Percentiles rank a stretch among this genome's conserved stretches.
phyloP scores from a whole-genome alignment of 2,329 filamentous ascomycete genomes.

The Aspergillus pseudonomiae region DNA sequence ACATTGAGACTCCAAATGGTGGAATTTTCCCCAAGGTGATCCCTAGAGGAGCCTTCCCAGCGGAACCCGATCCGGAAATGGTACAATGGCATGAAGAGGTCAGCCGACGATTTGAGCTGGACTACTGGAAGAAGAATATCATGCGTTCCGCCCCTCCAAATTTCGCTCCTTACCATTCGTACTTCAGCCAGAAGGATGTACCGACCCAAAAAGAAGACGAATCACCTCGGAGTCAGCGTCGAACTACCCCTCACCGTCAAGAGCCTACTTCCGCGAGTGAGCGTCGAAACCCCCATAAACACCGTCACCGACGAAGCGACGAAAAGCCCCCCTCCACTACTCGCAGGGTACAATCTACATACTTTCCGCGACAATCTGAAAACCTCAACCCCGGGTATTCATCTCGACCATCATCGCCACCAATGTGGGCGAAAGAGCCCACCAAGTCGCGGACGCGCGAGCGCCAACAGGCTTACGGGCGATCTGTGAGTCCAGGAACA shows the following conservation, averaged over 20 bases:
- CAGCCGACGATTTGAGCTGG: slow-evolving; percentile 67
- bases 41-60: slow-evolving; percentile 72
- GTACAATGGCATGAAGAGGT: slow-evolving; percentile 83
- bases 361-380: slow-evolving; percentile 20
- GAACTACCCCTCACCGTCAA: slow-evolving; percentile 18
- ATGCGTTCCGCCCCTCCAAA: slow-evolving; percentile 37
- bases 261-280: slow-evolving; percentile 25
- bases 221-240: slow-evolving; percentile 12
- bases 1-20: slow-evolving; percentile 71
- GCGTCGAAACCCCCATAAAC: slow-evolving; percentile 22
- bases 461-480: slow-evolving; percentile 19
- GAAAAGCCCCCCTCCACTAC: slow-evolving; percentile 23
- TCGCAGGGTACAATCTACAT: slow-evolving; percentile 24
- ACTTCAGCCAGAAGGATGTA: slow-evolving; percentile 37
- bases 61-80: slow-evolving; percentile 75
- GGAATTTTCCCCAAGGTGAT: slow-evolving; percentile 60
- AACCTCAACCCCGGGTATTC: slow-evolving; percentile 21
- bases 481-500: slow-evolving; percentile 24
- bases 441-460: slow-evolving; percentile 28
- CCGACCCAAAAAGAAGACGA: slow-evolving; percentile 27
- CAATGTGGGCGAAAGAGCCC: slow-evolving; percentile 23
- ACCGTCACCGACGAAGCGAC: slow-evolving; percentile 26
- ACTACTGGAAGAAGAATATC: slow-evolving; percentile 52
- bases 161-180: slow-evolving; percentile 29
- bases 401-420: slow-evolving; percentile 33